Conservation (phyloP, 805 yeast genomes). For the Myxozyma nipponensis region DNA sequence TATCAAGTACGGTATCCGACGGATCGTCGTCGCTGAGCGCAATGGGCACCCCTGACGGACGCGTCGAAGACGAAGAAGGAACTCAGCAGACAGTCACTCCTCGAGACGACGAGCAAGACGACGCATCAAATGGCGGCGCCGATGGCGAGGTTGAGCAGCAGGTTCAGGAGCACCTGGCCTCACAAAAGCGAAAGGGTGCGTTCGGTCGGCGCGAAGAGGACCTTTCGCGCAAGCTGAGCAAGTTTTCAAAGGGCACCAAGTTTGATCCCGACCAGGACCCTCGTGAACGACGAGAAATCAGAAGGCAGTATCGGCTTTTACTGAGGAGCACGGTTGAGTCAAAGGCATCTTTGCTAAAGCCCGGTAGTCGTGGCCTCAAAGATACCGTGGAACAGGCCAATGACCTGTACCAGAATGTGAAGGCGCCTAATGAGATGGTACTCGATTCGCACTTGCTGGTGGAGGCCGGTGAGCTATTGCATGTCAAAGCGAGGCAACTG, state of each 20-base stretch:
- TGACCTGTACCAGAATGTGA: conserved; percentile 14
- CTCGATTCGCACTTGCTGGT: conserved; percentile 24
- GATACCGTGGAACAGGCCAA: conserved; percentile 11
- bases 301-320: conserved; percentile 15
- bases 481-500: conserved; percentile 14
- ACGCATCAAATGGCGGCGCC: too few species aligned
- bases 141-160: background rate
- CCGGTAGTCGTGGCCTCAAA: conserved; percentile 8
- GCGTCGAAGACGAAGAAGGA: background rate
- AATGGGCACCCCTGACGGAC: background rate
- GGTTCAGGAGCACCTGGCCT: background rate
- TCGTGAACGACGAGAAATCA: conserved; percentile 15
- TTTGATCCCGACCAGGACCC: conserved; percentile 19
- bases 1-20: background rate
- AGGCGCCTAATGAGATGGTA: conserved; percentile 24
- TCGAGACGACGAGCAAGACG: conserved; percentile 4
- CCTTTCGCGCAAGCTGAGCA: conserved; percentile 1
- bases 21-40: background rate
- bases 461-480: conserved; percentile 14
- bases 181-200: conserved; percentile 5
- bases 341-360: conserved; percentile 5
- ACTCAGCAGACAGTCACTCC: background rate
- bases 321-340: conserved; percentile 14
- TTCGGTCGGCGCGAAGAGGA: conserved; percentile 1
- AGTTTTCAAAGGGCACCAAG: background rate